Evolutionary conservation across 192 early-diverging fungal genomes (phyloP).

Genomic region (Podila verticillata): DNA sequence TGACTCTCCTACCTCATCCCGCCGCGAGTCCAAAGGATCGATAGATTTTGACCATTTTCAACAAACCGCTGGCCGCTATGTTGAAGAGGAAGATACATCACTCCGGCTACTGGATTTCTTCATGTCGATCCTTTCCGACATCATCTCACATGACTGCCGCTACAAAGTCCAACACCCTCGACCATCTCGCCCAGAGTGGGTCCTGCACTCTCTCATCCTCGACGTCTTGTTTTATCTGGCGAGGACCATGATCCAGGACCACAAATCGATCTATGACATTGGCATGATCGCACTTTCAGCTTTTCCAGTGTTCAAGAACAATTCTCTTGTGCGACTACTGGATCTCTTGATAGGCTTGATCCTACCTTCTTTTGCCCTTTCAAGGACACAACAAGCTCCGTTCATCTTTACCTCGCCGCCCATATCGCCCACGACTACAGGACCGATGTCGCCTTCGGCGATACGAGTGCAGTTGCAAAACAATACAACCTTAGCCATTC

Average conservation of each 20-base stretch:
- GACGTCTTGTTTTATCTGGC: conserved; percentile 51
- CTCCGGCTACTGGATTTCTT: conserved; percentile 49
- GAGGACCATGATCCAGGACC: conserved; percentile 29
- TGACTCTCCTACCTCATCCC: conserved; percentile 23
- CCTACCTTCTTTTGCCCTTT: conserved; percentile 52
- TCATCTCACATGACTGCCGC: conserved; percentile 66
- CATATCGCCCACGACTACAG: background rate
- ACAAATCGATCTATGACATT: conserved; percentile 58
- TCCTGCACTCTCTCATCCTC: conserved; percentile 58
- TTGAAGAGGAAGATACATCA: conserved; percentile 29
- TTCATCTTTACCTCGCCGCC: conserved; percentile 14
- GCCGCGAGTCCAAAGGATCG: conserved; percentile 12
- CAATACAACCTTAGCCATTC: conserved; percentile 38
- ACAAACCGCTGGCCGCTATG: conserved; percentile 13
- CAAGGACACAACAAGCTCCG: conserved; percentile 13
- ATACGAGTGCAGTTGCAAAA: conserved; percentile 47
- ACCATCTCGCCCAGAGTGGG: conserved; percentile 61
- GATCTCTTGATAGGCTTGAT: conserved; percentile 56
- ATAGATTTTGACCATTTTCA: conserved; percentile 31
- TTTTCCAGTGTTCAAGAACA: conserved; percentile 58
- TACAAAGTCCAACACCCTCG: conserved; percentile 55
- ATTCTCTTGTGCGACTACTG: conserved; percentile 50
- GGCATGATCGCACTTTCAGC: conserved; percentile 62
- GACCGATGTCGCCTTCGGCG: conserved; percentile 30
- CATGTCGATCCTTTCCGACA: conserved; percentile 56